Percentiles rank a stretch among this genome's conserved stretches.
phyloP scores from a whole-genome alignment of 2,329 filamentous ascomycete genomes.

The Lachnellula willkommii region DNA sequence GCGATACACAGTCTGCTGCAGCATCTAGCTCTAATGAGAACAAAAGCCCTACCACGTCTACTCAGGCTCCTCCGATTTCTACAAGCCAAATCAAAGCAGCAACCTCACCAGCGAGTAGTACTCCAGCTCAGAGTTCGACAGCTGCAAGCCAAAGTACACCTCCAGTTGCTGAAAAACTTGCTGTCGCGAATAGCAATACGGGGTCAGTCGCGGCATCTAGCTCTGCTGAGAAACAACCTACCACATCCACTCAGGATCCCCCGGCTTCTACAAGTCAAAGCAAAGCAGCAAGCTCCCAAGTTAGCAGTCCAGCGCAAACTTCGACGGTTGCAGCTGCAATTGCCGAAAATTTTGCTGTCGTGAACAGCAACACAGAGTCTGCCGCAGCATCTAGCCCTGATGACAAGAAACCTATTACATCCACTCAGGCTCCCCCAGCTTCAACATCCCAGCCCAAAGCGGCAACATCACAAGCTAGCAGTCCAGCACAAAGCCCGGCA shows the following conservation, averaged over 20 bases:
- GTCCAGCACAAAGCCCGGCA: neutral
- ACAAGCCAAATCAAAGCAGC: neutral
- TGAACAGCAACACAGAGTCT: neutral
- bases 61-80: neutral
- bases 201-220: neutral
- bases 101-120: conserved; percentile 3
- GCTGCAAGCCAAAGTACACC: neutral
- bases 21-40: neutral
- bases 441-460: neutral
- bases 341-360: neutral
- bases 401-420: neutral
- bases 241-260: neutral
- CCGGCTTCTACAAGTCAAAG: neutral
- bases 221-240: neutral
- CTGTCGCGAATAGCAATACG: neutral
- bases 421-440: neutral
- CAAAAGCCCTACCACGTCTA: neutral
- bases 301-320: neutral
- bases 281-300: neutral
- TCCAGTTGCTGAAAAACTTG: neutral
- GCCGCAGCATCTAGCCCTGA: neutral
- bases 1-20: neutral
- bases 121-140: neutral
- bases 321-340: no score
- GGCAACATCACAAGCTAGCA: neutral